Evolutionary conservation across 2,329 filamentous ascomycete genomes (phyloP), one percentile per base, ranked within the genome.

Genomic region (Lasiodiplodia theobromae): DNA sequence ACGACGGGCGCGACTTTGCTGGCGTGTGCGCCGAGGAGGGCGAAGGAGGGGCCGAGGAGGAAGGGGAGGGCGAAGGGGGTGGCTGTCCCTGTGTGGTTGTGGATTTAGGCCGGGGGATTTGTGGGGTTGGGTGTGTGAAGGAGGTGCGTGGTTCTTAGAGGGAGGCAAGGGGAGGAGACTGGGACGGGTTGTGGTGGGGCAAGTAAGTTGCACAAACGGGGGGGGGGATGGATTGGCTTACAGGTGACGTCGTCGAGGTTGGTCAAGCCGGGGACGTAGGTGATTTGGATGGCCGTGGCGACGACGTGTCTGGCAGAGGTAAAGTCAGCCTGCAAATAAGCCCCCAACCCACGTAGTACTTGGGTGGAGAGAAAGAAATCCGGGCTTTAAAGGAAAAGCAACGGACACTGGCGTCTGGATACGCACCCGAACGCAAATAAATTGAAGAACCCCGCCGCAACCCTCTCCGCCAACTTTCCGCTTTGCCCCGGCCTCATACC

Each of bases 231-330:
- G 5, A 28, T 3, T 44, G 25, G 16, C 38, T 23, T 49, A 66
- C 52, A 66, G 11, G 54, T 67, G 6, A 67, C 18, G 44, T 67
- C 54, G 31, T 23, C 38, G 31, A n/a, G 25, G 40, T 67, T 16
- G 18, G n/a, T 21, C n/a, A 67, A 54, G 28, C 21, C 16, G 3
- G 44, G 21, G 2, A 44, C 44, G n/a, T n/a, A 34, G 28, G 31
- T n/a, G n/a, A 53, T 28, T 23, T 51, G 40, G 12, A 52, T 28
- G 18, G 54, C 44, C 6, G 40, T 25, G n/a, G 40, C 21, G 54
- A 31, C 34, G 44, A 67, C 23, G 21, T 34, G 34, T 5, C 66
- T 67, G 51, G n/a, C 4, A 28, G 25, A 28, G 3, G 4, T 5
- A 1, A 5, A 28, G 38, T 40, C 14, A 40, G 38, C 3, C 38